These are phyloP conservation scores for Rosa persica DNA, from an alignment of 306 rosid species.

Conservation along the genomic window DNA sequence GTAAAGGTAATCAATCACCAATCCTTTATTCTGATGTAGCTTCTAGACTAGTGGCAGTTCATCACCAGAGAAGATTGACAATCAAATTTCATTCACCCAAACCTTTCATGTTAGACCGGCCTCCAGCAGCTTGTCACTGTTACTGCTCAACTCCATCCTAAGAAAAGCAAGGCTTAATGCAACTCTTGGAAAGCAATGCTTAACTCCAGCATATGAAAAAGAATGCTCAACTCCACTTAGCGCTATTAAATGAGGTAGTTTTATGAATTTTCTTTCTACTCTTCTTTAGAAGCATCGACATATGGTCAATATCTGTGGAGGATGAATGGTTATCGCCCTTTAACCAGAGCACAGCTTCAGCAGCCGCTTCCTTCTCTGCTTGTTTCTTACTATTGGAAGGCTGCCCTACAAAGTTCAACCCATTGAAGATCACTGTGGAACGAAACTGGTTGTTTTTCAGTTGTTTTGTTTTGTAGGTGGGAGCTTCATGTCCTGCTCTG, in stretches of 20 bases:
- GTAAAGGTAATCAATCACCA: not conserved
- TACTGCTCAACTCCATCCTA: not conserved
- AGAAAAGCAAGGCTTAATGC: not conserved
- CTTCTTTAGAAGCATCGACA: conserved; percentile 64
- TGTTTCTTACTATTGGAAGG: conserved; percentile 66
- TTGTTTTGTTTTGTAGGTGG: conserved; percentile 76
- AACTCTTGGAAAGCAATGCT: not conserved
- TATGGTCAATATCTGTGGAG: conserved; percentile 44
- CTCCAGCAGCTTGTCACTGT: not conserved
- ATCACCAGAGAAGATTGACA: not conserved
- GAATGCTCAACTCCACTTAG: conserved; percentile 55
- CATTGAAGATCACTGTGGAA: conserved; percentile 81
- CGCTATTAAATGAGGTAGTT: conserved; percentile 35
- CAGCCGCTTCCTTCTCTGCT: conserved; percentile 87
- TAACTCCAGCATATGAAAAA: not conserved
- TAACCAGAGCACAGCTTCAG: conserved; percentile 83
- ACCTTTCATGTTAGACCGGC: conserved; percentile 13
- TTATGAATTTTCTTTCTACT: conserved; percentile 46
- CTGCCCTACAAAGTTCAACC: conserved; percentile 72
- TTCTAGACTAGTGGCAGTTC: not conserved
- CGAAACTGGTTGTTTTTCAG: conserved; percentile 69
- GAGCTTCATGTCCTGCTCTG: conserved; percentile 75
- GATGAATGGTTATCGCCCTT: conserved; percentile 65
- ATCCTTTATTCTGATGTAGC: not conserved
- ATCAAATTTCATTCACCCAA: conserved; percentile 1